These are phyloP conservation scores for Candida pseudoglaebosa DNA, from an alignment of 805 yeast species.

Conservation along the genomic window DNA sequence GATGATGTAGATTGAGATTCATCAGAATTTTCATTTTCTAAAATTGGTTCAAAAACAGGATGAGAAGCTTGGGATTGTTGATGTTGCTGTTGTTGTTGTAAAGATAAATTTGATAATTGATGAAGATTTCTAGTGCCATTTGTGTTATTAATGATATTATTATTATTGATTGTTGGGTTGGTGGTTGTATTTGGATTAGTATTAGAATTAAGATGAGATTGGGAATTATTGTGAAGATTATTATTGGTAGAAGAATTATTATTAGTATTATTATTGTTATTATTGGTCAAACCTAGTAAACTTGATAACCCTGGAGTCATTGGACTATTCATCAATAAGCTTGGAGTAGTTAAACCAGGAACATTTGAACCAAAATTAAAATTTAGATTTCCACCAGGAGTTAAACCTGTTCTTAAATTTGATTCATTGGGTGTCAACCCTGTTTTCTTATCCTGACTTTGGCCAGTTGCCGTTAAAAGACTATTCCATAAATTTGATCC, in stretches of 20 bases:
- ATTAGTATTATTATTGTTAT: neutral
- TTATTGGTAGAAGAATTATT: neutral
- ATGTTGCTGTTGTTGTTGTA: conserved; percentile 5
- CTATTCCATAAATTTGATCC: conserved; percentile 48
- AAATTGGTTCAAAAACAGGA: neutral
- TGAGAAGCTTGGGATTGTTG: conserved; percentile 5
- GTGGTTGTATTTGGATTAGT: no score
- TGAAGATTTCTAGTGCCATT: conserved; percentile 10
- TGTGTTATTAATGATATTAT: neutral
- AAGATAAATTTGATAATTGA: conserved; percentile 1
- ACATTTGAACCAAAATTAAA: conserved; percentile 32
- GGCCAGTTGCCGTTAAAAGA: conserved; percentile 38
- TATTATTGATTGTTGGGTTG: no score
- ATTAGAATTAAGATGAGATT: no score
- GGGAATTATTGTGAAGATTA: no score
- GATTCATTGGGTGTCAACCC: conserved; percentile 80
- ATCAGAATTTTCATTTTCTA: neutral
- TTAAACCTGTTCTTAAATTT: conserved; percentile 63
- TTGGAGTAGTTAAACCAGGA: conserved; percentile 39
- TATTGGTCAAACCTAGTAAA: conserved; percentile 29
- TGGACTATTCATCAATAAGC: conserved; percentile 36
- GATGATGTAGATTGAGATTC: conserved; percentile 1
- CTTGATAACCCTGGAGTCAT: conserved; percentile 47
- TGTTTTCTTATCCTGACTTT: conserved; percentile 40
- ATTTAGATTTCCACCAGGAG: conserved; percentile 48